Percentiles rank a stretch among this genome's conserved stretches.
Evolutionary conservation across 176 grass and related monocot genomes (phyloP).

Genomic region (Rhipidocladum racemiflorum): DNA sequence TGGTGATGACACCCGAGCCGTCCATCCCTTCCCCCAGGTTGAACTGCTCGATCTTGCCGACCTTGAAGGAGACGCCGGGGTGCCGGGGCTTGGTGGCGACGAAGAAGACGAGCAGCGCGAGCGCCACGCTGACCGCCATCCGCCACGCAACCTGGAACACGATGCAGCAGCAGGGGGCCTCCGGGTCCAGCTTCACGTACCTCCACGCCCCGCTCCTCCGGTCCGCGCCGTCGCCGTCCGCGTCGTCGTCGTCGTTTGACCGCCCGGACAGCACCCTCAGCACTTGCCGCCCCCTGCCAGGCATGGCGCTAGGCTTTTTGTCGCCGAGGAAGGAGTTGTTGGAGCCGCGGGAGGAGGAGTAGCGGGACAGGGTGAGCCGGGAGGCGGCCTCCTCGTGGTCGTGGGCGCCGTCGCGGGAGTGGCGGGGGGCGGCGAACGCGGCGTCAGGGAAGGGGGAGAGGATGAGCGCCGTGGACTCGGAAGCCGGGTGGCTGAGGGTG

Average conservation of each 20-base stretch:
- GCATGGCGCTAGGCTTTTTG: conserved; percentile 26
- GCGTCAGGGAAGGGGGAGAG: conserved; percentile 59
- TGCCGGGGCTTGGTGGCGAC: conserved; percentile 55
- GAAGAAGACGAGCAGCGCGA: conserved; percentile 77
- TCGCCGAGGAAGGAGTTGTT: conserved; percentile 79
- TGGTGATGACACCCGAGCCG: conserved; percentile 75
- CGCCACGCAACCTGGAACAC: conserved; percentile 77
- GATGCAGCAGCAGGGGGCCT: conserved; percentile 64
- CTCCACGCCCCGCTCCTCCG: conserved; percentile 51
- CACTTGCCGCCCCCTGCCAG: conserved; percentile 10
- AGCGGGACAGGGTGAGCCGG: conserved; percentile 72
- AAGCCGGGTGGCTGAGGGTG: conserved; percentile 57
- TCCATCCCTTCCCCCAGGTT: conserved; percentile 80
- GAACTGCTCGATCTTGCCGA: conserved; percentile 57
- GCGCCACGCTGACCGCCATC: conserved; percentile 51
- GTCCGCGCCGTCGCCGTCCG: neutral
- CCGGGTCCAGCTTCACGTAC: conserved; percentile 65
- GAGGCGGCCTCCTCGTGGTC: conserved; percentile 48
- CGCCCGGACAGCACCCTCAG: conserved; percentile 30
- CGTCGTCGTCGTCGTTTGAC: neutral
- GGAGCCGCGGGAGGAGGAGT: conserved; percentile 85
- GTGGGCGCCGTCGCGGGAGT: neutral
- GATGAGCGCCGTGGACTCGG: conserved; percentile 51
- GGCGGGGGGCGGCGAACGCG: conserved; percentile 31
- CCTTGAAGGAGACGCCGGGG: conserved; percentile 56